These are phyloP conservation scores for Tricharina praecox DNA, from an alignment of 495 filamentous ascomycete species.

Conservation along the genomic window DNA sequence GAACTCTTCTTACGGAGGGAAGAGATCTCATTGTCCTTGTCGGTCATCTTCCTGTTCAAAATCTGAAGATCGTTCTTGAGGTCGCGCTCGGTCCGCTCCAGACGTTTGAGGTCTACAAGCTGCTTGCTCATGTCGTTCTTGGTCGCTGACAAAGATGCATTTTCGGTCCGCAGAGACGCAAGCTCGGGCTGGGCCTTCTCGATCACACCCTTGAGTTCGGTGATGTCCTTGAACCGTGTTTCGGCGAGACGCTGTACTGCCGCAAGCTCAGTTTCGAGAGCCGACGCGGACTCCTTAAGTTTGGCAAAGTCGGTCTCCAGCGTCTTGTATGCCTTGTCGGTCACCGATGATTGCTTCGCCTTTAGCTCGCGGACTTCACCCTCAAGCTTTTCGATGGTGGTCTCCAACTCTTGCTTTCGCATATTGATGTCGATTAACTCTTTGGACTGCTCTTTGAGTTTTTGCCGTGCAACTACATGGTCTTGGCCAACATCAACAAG, in stretches of 20 bases:
- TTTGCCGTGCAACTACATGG: conserved; percentile 66
- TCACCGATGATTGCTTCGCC: conserved; percentile 40
- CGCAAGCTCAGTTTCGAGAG: conserved; percentile 65
- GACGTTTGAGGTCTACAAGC: conserved; percentile 46
- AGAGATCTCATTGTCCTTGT: conserved; percentile 61
- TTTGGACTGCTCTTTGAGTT: conserved; percentile 60
- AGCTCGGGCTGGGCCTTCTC: conserved; percentile 80
- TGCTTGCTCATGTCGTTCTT: conserved; percentile 58
- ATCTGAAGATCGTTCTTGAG: conserved; percentile 51
- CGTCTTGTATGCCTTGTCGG: conserved; percentile 39
- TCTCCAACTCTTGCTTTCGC: conserved; percentile 34
- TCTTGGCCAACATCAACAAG: conserved; percentile 59
- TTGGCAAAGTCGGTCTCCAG: conserved; percentile 57
- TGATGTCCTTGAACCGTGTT: conserved; percentile 71
- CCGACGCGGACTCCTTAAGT: conserved; percentile 49
- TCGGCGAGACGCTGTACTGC: conserved; percentile 75
- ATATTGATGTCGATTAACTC: conserved; percentile 39
- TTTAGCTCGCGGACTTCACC: conserved; percentile 43
- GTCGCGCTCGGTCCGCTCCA: conserved; percentile 69
- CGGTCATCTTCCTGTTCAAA: conserved; percentile 49
- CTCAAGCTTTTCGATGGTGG: conserved; percentile 20
- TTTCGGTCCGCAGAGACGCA: conserved; percentile 54
- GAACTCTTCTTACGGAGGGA: conserved; percentile 56
- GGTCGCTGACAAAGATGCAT: conserved; percentile 47
- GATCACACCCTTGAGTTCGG: conserved; percentile 56